Conservation (phyloP, 2,329 filamentous ascomycete genomes). For the Magnaporthiopsis rhizophila region DNA sequence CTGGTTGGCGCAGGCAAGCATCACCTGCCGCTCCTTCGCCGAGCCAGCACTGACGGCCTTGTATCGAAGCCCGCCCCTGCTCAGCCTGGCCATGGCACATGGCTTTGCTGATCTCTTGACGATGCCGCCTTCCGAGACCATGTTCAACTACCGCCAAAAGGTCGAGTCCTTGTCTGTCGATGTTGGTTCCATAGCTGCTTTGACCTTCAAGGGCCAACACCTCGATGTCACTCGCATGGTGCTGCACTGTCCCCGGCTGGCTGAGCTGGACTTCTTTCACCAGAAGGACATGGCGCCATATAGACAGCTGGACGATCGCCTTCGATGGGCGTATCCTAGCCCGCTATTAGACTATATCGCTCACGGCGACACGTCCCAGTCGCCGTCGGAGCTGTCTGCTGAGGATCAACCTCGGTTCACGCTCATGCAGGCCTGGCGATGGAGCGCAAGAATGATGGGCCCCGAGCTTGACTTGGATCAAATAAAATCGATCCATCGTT, state of each 20-base stretch:
- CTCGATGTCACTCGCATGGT: constrained; percentile 45
- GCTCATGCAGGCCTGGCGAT: constrained; percentile 48
- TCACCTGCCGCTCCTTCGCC: constrained; percentile 54
- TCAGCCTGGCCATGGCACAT: constrained; percentile 34
- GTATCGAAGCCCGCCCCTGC: constrained; percentile 61
- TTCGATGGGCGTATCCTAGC: constrained; percentile 63
- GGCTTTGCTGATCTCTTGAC: constrained; percentile 46
- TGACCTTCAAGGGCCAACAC: constrained; percentile 42
- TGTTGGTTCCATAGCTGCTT: constrained; percentile 46
- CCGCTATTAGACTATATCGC: constrained; percentile 58
- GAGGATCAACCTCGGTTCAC: neutral
- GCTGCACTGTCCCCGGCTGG: constrained; percentile 55
- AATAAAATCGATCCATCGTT: constrained; percentile 44
- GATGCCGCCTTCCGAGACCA: constrained; percentile 37
- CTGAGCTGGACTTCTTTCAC: constrained; percentile 65
- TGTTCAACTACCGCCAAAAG: constrained; percentile 62
- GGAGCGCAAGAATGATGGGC: constrained; percentile 48
- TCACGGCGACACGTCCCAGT: constrained; percentile 16
- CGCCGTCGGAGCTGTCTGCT: neutral
- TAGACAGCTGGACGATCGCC: constrained; percentile 42
- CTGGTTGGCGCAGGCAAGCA: constrained; percentile 60
- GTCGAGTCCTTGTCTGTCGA: constrained; percentile 64
- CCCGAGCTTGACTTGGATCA: constrained; percentile 38
- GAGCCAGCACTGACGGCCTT: constrained; percentile 68
- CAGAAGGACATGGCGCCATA: constrained; percentile 61